Conservation (phyloP, 371 early-diverging fungal genomes). For the Apophysomyces trapeziformis region DNA sequence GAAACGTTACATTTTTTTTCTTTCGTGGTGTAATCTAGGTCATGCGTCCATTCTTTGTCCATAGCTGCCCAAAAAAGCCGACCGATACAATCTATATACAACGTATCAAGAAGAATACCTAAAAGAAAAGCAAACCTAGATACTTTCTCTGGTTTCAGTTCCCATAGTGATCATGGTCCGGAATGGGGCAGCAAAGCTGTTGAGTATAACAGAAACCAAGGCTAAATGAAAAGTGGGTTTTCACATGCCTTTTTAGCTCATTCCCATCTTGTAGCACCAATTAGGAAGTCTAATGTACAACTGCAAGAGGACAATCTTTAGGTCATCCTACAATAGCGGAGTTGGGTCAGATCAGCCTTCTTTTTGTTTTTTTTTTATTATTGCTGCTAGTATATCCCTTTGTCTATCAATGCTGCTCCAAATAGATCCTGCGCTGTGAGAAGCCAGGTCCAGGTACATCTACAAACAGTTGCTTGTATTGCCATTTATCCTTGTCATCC, state of each 20-base stretch:
- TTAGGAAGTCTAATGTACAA: neutral
- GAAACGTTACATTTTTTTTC: conserved; percentile 5
- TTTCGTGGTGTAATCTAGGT: neutral
- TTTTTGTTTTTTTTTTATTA: neutral
- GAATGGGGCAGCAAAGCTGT: too few relatives aligned
- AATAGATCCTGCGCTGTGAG: conserved; percentile 20
- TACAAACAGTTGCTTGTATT: conserved; percentile 53
- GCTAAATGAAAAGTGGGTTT: neutral
- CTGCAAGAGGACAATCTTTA: too few relatives aligned
- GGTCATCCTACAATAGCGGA: too few relatives aligned
- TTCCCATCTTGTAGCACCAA: neutral
- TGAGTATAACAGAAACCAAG: too few relatives aligned
- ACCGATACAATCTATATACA: too few relatives aligned
- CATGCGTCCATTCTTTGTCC: neutral
- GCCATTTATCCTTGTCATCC: conserved; percentile 49
- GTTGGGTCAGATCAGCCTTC: too few relatives aligned
- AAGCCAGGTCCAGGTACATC: conserved; percentile 50
- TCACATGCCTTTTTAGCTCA: conserved; percentile 2
- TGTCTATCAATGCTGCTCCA: conserved; percentile 12
- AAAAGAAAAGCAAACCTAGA: too few relatives aligned
- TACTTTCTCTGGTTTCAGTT: too few relatives aligned
- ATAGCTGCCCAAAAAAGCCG: too few relatives aligned
- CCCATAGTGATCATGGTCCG: too few relatives aligned
- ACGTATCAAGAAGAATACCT: too few relatives aligned
- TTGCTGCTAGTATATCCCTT: neutral